A percentile compares a stretch with the other conserved stretches of the same genome.
phyloP scores from a whole-genome alignment of 768 basidiomycete species.

The Lentinula lateritia region DNA sequence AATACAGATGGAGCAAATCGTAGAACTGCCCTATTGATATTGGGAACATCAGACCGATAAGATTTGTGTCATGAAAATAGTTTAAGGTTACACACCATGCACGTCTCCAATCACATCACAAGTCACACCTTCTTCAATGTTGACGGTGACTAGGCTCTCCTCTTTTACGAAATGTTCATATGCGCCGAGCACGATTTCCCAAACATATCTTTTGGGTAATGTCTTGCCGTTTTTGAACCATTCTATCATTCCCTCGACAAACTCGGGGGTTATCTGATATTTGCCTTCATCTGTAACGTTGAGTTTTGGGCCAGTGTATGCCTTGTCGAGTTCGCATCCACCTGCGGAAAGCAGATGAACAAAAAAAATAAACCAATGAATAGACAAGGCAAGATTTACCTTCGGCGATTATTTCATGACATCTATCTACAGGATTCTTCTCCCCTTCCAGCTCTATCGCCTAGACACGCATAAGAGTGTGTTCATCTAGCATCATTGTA shows the following conservation, averaged over 20 bases:
- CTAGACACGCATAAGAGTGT: conserved; percentile 27
- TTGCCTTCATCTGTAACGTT: conserved; percentile 52
- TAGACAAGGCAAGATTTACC: conserved; percentile 34
- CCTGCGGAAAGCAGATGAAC: conserved; percentile 32
- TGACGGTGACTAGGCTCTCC: conserved; percentile 74
- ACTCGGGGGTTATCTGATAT: conserved; percentile 70
- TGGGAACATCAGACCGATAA: not conserved
- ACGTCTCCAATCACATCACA: conserved; percentile 96
- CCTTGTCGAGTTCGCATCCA: conserved; percentile 70
- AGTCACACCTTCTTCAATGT: conserved; percentile 70
- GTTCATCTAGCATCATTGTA: not conserved
- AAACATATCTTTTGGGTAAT: conserved; percentile 84
- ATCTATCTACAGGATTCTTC: conserved; percentile 69
- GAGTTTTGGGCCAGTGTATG: conserved; percentile 74
- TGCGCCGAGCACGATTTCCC: conserved; percentile 93
- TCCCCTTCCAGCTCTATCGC: conserved; percentile 93
- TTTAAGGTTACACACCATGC: conserved; percentile 55
- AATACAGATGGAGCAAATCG: conserved; percentile 84
- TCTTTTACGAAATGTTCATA: conserved; percentile 70
- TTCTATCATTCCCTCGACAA: conserved; percentile 80
- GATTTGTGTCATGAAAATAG: not conserved
- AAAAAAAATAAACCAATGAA: not conserved
- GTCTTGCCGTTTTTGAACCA: conserved; percentile 95
- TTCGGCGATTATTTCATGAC: conserved; percentile 73
- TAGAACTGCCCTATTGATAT: conserved; percentile 77